Percentiles rank a stretch among this genome's conserved stretches.
These are phyloP conservation scores for Trametes cingulata DNA, from an alignment of 768 basidiomycete species.

Conservation along the genomic window DNA sequence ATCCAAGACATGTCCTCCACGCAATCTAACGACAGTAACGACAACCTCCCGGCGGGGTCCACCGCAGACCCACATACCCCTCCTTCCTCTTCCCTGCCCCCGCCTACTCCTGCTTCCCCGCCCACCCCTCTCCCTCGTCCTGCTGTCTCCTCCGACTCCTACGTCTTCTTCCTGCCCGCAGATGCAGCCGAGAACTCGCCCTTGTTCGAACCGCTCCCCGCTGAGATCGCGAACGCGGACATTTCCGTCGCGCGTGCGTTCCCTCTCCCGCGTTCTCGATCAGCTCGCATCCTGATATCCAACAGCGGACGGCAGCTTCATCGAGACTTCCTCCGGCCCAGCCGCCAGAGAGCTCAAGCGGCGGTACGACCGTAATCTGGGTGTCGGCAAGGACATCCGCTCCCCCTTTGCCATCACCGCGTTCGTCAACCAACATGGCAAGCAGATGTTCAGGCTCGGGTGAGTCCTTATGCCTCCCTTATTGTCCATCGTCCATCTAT, in stretches of 20 bases:
- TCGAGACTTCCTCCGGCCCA: constrained; percentile 76
- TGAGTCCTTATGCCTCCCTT: constrained; percentile 38
- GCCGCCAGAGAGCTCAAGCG: constrained; percentile 79
- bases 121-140: constrained; percentile 12
- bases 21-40: constrained; percentile 20
- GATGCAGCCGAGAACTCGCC: constrained; percentile 1
- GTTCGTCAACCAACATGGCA: constrained; percentile 79
- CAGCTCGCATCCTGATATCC: background rate
- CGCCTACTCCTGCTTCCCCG: constrained; percentile 15
- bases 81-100: constrained; percentile 5
- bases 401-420: constrained; percentile 85
- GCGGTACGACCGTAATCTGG: constrained; percentile 67
- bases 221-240: constrained; percentile 34
- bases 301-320: constrained; percentile 71
- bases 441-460: constrained; percentile 77
- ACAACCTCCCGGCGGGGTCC: constrained; percentile 1
- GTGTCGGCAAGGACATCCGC: constrained; percentile 64
- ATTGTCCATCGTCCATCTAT: background rate
- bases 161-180: constrained; percentile 2
- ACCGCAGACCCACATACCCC: background rate
- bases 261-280: background rate
- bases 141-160: constrained; percentile 2
- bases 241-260: constrained; percentile 36
- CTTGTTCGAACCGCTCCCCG: constrained; percentile 24
- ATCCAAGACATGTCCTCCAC: constrained; percentile 19